These are phyloP conservation scores for Alloascoidea africana DNA, from an alignment of 805 yeast genomes.

Conservation along the genomic window DNA sequence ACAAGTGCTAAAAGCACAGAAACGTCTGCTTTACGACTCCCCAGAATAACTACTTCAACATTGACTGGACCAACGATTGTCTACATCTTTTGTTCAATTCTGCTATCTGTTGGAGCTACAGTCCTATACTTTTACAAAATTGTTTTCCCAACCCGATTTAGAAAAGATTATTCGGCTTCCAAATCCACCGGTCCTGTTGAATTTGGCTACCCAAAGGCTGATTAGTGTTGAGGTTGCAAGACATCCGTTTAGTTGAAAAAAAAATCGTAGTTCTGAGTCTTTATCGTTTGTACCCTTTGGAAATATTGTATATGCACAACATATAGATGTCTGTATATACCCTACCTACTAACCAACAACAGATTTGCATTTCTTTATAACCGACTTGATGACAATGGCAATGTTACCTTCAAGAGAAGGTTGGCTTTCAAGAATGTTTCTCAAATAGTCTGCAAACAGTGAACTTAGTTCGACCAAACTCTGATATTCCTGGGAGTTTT, in stretches of 20 bases:
- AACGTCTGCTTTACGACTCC: constrained; percentile 5
- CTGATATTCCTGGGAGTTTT: neutral
- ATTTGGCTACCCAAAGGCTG: neutral
- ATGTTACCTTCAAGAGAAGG: constrained; percentile 1
- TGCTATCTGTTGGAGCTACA: constrained; percentile 8
- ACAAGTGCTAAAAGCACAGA: constrained; percentile 7
- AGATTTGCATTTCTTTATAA: neutral
- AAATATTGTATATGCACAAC: no score
- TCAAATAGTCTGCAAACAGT: neutral
- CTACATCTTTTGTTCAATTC: constrained; percentile 9
- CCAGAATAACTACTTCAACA: constrained; percentile 6
- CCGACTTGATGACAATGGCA: neutral
- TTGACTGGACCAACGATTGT: constrained; percentile 7
- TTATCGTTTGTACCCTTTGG: no score
- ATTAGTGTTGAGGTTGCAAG: neutral
- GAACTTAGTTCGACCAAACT: neutral
- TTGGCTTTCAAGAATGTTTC: neutral
- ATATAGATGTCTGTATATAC: no score
- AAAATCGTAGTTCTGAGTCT: no score
- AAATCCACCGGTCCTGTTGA: neutral
- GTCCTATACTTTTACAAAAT: constrained; percentile 9
- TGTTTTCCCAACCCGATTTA: constrained; percentile 10
- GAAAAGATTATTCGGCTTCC: neutral
- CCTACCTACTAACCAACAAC: no score
- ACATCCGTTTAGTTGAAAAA: no score